These are phyloP conservation scores for Deinandra increscens DNA, from an alignment of 129 eudicot genomes.

Conservation along the genomic window DNA sequence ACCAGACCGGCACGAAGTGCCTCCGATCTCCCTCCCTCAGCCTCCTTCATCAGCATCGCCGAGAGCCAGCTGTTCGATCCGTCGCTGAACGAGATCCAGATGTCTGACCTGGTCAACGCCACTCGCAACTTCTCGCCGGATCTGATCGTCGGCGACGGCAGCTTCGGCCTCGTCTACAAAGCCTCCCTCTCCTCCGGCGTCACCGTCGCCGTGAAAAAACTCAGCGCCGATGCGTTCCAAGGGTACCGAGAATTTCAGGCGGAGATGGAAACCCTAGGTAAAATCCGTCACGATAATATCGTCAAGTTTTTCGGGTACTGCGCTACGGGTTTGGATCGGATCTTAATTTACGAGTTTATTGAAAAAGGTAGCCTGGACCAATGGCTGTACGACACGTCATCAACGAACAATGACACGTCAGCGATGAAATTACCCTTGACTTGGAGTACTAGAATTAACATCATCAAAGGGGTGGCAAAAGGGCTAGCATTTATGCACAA, in stretches of 20 bases:
- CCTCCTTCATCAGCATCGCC: conserved; percentile 32
- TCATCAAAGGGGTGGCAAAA: conserved; percentile 60
- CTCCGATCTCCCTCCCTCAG: conserved; percentile 22
- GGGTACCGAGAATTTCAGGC: conserved; percentile 89
- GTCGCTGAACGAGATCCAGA: conserved; percentile 39
- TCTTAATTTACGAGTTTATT: conserved; percentile 68
- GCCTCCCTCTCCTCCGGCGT: conserved; percentile 48
- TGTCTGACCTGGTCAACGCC: conserved; percentile 57
- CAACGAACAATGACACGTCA: not conserved
- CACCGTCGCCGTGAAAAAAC: conserved; percentile 71
- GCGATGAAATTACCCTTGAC: conserved; percentile 38
- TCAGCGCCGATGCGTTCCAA: conserved; percentile 75
- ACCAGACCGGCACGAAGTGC: conserved; percentile 18
- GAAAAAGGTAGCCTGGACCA: conserved; percentile 84
- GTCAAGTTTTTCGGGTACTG: conserved; percentile 73
- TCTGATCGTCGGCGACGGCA: conserved; percentile 85
- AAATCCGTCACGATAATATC: conserved; percentile 63
- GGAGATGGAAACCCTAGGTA: conserved; percentile 88
- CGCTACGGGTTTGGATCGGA: conserved; percentile 56
- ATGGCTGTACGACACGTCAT: conserved; percentile 71
- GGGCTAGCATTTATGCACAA: conserved; percentile 72
- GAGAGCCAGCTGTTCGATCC: conserved; percentile 72
- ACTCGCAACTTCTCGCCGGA: conserved; percentile 77
- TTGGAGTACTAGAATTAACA: conserved; percentile 58
- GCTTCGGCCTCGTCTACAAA: conserved; percentile 77